phyloP scores from a whole-genome alignment of 2,329 filamentous ascomycete species.

The Furcasterigmium sp. region DNA sequence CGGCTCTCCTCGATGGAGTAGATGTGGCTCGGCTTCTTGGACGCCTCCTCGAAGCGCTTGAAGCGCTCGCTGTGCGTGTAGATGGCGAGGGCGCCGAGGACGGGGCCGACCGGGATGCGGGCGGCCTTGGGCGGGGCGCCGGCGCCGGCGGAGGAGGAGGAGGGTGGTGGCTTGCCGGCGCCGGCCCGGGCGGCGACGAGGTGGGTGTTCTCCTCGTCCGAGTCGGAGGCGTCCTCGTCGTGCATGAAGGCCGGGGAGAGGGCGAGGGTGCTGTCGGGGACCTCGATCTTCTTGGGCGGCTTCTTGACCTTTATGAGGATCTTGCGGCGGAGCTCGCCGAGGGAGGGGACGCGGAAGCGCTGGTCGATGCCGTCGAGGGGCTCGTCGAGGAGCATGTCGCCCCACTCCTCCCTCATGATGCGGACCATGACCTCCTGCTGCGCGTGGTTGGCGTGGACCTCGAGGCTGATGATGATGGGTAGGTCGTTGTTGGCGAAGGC shows the following conservation, averaged over 20 bases:
- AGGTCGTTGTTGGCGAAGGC: slow-evolving; percentile 73
- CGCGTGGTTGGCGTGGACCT: slow-evolving; percentile 76
- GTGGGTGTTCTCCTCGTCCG: slow-evolving; percentile 35
- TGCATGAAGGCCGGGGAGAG: slow-evolving; percentile 22
- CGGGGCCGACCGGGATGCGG: slow-evolving; percentile 61
- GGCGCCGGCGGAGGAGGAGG: slow-evolving; percentile 5
- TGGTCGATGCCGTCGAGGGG: slow-evolving; percentile 46
- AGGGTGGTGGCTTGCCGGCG: slow-evolving; percentile 7
- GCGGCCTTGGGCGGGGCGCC: slow-evolving; percentile 39
- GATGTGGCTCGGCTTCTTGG: slow-evolving; percentile 60
- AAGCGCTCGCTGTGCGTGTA: slow-evolving; percentile 87
- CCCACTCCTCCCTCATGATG: slow-evolving; percentile 90
- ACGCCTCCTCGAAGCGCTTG: slow-evolving; percentile 59
- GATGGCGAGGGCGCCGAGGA: slow-evolving; percentile 69
- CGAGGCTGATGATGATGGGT: slow-evolving; percentile 86
- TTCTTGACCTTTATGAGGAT: slow-evolving; percentile 82
- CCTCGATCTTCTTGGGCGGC: slow-evolving; percentile 29
- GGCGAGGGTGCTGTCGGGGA: slow-evolving; percentile 21
- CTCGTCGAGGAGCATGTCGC: slow-evolving; percentile 62
- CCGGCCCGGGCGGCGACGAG: slow-evolving; percentile 2
- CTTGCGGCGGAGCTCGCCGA: slow-evolving; percentile 69
- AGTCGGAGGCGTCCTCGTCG: slow-evolving; percentile 34
- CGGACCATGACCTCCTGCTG: slow-evolving; percentile 91
- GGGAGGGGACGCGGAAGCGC: slow-evolving; percentile 55
- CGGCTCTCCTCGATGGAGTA: slow-evolving; percentile 85